Conservation (phyloP, 2,329 filamentous ascomycete genomes). For the Verticillium klebahnii region DNA sequence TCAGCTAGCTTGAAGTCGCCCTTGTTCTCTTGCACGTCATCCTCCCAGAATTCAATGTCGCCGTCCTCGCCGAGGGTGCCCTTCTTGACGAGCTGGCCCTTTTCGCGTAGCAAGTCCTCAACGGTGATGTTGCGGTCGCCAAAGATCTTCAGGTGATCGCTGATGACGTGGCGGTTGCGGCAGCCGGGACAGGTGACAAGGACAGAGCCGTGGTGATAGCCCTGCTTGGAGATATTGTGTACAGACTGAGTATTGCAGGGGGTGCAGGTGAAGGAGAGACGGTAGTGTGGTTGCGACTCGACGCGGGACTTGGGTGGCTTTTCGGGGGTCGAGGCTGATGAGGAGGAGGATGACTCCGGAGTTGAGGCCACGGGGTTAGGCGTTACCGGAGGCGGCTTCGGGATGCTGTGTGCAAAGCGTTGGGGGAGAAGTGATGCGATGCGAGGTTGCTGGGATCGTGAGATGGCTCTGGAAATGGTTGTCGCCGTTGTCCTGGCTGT, state of each 20-base stretch:
- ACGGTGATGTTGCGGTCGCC: constrained; percentile 65
- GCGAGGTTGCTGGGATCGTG: background rate
- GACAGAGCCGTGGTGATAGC: constrained; percentile 86
- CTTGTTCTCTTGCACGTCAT: constrained; percentile 38
- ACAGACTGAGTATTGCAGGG: constrained; percentile 76
- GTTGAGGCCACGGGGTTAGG: background rate
- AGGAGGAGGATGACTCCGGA: constrained; percentile 6
- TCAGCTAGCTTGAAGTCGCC: constrained; percentile 5
- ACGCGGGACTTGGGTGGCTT: constrained; percentile 11
- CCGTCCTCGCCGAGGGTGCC: constrained; percentile 70
- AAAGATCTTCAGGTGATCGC: constrained; percentile 80
- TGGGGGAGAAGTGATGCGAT: background rate
- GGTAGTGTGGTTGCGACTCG: constrained; percentile 63
- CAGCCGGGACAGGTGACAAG: constrained; percentile 86
- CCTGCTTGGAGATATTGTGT: constrained; percentile 87
- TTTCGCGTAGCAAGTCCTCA: constrained; percentile 72
- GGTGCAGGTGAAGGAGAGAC: constrained; percentile 88
- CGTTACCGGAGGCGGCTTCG: constrained; percentile 12
- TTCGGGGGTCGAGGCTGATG: constrained; percentile 19
- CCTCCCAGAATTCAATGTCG: constrained; percentile 91
- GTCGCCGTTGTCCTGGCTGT: background rate
- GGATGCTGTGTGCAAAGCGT: constrained; percentile 23
- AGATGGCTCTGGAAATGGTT: constrained; percentile 2
- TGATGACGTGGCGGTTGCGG: constrained; percentile 84
- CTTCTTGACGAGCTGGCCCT: constrained; percentile 68